A percentile compares a stretch with the other conserved stretches of the same genome.
Evolutionary conservation across 306 rosid species (phyloP).

Genomic region (Dryas drummondii): DNA sequence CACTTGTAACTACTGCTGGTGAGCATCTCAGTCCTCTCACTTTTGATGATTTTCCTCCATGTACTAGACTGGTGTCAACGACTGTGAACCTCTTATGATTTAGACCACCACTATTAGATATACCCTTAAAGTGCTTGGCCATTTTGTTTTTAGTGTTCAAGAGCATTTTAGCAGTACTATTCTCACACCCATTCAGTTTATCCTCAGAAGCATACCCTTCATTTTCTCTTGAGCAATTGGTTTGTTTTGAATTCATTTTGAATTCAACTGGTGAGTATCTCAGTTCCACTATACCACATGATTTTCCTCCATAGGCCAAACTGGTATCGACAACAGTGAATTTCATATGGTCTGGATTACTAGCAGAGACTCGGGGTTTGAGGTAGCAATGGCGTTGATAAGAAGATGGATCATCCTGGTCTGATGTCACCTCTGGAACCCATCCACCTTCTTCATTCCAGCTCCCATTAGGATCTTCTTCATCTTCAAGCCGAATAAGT

Average conservation of each 20-base stretch:
- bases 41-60: conserved; percentile 44
- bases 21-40: conserved; percentile 45
- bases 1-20: conserved; percentile 35
- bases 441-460: conserved; percentile 37
- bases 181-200: conserved; percentile 26
- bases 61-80: conserved; percentile 53
- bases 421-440: conserved; percentile 43
- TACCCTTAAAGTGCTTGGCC: conserved; percentile 31
- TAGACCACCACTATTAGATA: conserved; percentile 19
- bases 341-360: conserved; percentile 38
- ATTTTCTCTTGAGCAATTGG: conserved; percentile 19
- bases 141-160: conserved; percentile 33
- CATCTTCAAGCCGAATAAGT: conserved; percentile 64
- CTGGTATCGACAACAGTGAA: conserved; percentile 57
- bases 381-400: conserved; percentile 59
- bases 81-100: conserved; percentile 43
- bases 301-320: conserved; percentile 45
- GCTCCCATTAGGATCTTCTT: conserved; percentile 42
- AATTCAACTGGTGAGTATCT: conserved; percentile 42
- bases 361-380: conserved; percentile 50
- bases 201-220: conserved; percentile 30
- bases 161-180: conserved; percentile 30
- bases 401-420: conserved; percentile 41
- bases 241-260: conserved; percentile 13
- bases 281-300: conserved; percentile 45